These are phyloP conservation scores for Cystofilobasidium bisporidii DNA, from an alignment of 768 basidiomycete species.

Conservation along the genomic window DNA sequence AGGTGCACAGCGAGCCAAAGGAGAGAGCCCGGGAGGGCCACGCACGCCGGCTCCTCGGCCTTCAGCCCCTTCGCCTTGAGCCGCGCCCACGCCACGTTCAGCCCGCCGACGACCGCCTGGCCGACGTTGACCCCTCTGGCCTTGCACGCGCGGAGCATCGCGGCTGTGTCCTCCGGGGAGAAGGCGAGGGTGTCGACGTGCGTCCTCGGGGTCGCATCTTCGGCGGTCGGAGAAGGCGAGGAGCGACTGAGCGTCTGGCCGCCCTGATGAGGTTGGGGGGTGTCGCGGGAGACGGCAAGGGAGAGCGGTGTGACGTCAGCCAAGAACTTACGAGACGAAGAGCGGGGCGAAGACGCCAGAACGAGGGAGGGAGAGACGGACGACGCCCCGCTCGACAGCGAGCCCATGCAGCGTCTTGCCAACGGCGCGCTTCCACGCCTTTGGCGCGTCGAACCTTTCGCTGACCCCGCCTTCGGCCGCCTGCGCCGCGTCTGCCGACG, in stretches of 20 bases:
- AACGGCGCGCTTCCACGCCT: not conserved
- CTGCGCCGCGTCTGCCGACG: not conserved
- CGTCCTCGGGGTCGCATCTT: no score
- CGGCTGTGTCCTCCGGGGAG: not conserved
- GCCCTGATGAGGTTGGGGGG: no score
- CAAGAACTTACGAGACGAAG: not conserved
- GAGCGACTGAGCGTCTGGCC: not conserved
- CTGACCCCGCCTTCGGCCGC: constrained; percentile 47
- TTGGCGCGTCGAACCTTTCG: constrained; percentile 28
- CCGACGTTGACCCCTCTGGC: not conserved
- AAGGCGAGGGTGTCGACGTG: not conserved
- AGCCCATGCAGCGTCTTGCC: not conserved
- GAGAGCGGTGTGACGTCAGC: not conserved
- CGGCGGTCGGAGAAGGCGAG: no score
- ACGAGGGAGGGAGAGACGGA: not conserved
- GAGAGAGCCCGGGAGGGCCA: not conserved
- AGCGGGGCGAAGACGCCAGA: no score
- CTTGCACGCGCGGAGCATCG: not conserved
- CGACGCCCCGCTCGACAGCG: not conserved
- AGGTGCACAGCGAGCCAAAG: not conserved
- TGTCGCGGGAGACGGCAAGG: no score
- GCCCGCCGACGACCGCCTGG: not conserved
- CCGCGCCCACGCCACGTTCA: not conserved
- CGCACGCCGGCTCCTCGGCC: not conserved
- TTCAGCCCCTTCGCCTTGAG: no score